Percentiles rank a stretch among this genome's conserved stretches.
phyloP scores from a whole-genome alignment of 306 rosid species.

The Rosa chinensis region DNA sequence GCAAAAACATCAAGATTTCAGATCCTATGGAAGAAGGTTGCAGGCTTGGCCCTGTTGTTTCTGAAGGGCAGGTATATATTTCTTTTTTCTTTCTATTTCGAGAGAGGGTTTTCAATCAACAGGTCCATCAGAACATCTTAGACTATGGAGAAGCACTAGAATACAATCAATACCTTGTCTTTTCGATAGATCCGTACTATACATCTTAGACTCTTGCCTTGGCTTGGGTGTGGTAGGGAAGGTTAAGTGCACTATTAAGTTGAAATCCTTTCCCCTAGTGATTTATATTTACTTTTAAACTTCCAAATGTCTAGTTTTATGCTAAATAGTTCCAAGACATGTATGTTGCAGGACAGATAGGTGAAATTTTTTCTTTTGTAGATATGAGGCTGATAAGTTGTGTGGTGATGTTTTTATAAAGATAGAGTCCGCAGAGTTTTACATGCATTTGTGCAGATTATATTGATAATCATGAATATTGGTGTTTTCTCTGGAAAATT shows the following conservation, averaged over 20 bases:
- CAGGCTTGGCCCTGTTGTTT: slow-evolving; percentile 97
- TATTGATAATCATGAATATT: neutral
- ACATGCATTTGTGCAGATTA: neutral
- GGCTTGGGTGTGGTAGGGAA: neutral
- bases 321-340: neutral
- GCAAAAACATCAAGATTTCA: slow-evolving; percentile 79
- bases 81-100: neutral
- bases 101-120: neutral
- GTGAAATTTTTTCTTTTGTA: neutral
- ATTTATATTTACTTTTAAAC: neutral
- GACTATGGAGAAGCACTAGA: neutral
- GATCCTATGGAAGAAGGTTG: slow-evolving; percentile 99
- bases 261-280: neutral
- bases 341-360: neutral
- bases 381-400: neutral
- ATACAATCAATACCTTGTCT: neutral
- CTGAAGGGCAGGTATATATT: slow-evolving; percentile 74
- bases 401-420: neutral
- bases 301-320: neutral
- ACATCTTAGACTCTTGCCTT: neutral
- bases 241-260: neutral
- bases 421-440: neutral
- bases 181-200: neutral
- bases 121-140: neutral
- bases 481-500: neutral